Base-by-base conservation (phyloP, 495 filamentous ascomycete species). In the Staphylotrichum tortipilum region DNA sequence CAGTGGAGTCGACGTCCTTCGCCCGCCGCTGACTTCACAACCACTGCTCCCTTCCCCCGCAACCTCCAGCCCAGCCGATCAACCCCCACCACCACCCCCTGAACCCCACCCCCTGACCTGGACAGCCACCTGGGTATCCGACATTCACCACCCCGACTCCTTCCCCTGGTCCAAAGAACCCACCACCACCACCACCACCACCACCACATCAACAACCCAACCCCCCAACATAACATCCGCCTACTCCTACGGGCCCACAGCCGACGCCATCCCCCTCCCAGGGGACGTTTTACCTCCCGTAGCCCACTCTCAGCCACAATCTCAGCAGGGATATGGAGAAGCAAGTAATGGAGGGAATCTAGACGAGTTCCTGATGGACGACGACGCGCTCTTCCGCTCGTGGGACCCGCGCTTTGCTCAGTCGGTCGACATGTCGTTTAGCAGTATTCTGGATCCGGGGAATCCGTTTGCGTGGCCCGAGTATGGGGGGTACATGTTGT, bases 381-480 rank as follows among this genome's bases (percentile, higher is more conserved):
- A 56, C n/a, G 45, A 42, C 15, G 19, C 42, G 12, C 45, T 56
- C 3, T 56, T 56, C 21, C 21, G 41, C 8, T 37, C 48, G 2
- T 56, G 54, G 54, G 54, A 56, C 14, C 48, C 48, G 34, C n/a
- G 22, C 18, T 52, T 56, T 45, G 48, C 54, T 3, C 54, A 56
- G 44, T 52, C 50, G 44, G 41, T 52, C 4, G 54, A 56, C 30
- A 44, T 44, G 19, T 56, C 54, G 7, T 56, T 56, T 15, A 47
- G 44, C 28, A 56, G 54, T 21, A 47, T 49, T 19, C 8, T 52
- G 28, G 54, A 56, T 21, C 49, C 45, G n/a, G 54, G 54, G 4
- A 56, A 52, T 29, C 54, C 54, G 10, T 56, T 56, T 49, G 54
- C 49, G 11, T 56, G 49, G 44, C 44, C 49, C 0, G 49, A 56